These are phyloP conservation scores for Hirsutella rhossiliensis DNA, from an alignment of 2,329 filamentous ascomycete genomes.

Conservation along the genomic window DNA sequence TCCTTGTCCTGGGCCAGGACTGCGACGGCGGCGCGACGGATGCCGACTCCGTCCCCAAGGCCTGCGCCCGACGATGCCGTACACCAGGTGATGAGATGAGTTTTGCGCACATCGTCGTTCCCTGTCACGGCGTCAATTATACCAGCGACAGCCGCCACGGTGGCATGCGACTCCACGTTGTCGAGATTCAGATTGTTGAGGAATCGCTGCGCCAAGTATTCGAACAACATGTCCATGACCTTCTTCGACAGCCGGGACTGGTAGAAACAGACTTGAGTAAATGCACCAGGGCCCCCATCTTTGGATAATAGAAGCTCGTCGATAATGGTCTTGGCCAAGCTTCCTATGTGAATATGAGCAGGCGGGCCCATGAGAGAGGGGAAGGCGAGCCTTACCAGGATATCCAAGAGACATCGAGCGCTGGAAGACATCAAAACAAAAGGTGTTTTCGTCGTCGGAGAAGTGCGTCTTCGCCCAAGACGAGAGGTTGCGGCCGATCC, in stretches of 20 bases:
- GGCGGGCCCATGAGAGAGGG: not conserved
- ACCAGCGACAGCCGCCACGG: constrained; percentile 45
- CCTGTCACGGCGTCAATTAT: constrained; percentile 39
- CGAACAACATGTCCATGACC: constrained; percentile 14
- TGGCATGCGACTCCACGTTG: constrained; percentile 16
- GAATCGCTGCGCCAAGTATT: constrained; percentile 32
- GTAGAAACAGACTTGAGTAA: constrained; percentile 17
- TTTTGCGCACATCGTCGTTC: constrained; percentile 34
- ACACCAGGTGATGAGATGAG: constrained; percentile 52
- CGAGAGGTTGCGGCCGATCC: constrained; percentile 57
- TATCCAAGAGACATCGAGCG: constrained; percentile 63
- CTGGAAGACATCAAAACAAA: constrained; percentile 36
- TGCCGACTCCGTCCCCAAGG: constrained; percentile 48
- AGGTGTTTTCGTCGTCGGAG: constrained; percentile 24
- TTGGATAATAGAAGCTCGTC: constrained; percentile 24
- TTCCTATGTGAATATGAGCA: constrained; percentile 22
- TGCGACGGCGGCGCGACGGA: constrained; percentile 54
- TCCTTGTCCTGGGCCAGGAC: constrained; percentile 40
- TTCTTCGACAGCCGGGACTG: constrained; percentile 15
- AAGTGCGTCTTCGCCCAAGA: constrained; percentile 23
- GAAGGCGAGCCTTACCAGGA: constrained; percentile 36
- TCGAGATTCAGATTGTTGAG: constrained; percentile 23
- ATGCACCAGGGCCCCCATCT: constrained; percentile 9
- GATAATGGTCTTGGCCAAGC: constrained; percentile 23
- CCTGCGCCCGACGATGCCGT: constrained; percentile 51